Conservation (phyloP, 75 land plant genomes). For the Pinus tabuliformis region DNA sequence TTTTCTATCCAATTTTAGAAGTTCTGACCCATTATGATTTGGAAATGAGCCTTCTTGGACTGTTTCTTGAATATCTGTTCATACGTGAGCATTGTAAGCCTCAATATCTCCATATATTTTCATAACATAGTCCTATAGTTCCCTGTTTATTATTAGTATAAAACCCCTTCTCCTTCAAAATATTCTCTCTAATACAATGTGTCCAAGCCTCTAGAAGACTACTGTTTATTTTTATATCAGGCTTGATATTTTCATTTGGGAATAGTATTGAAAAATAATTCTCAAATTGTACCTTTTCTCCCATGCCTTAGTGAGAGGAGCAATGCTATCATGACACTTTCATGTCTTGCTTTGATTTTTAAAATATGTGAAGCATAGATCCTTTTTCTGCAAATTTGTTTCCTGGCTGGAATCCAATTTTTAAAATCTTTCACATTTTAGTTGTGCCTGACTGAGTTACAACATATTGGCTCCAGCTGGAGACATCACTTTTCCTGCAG, state of each 20-base stretch:
- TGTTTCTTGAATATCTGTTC: constrained; percentile 52
- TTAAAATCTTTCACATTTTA: too few species aligned
- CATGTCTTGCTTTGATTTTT: too few species aligned
- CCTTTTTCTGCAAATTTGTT: too few species aligned
- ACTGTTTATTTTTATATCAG: constrained; percentile 9
- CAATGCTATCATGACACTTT: too few species aligned
- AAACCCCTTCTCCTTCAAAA: constrained; percentile 23
- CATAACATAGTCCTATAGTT: constrained; percentile 17
- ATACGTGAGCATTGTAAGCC: constrained; percentile 70
- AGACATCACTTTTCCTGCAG: too few species aligned
- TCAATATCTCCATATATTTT: constrained; percentile 48
- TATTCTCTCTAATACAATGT: constrained; percentile 26
- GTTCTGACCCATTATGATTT: background rate
- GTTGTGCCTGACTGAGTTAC: too few species aligned
- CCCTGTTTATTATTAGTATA: constrained; percentile 26
- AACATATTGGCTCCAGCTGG: too few species aligned
- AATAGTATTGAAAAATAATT: constrained; percentile 46
- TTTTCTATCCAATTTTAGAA: background rate
- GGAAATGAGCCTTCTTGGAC: constrained; percentile 12
- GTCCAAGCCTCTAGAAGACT: constrained; percentile 28
- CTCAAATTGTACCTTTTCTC: constrained; percentile 54
- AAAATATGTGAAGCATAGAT: too few species aligned
- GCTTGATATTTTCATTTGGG: constrained; percentile 29
- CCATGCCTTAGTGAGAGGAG: constrained; percentile 38
- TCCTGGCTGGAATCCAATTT: too few species aligned